phyloP scores from a whole-genome alignment of 129 eudicot genomes.

The carrot (Daucus carota) region DH1_v3.0 NC_030382.2:33237501-33238000 shows the following conservation, averaged over 20 bases:
- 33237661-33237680: conserved; percentile 90
- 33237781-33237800: conserved; percentile 30
- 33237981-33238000: conserved; percentile 84
- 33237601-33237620: conserved; percentile 56
- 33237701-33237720: conserved; percentile 66
- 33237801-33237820: conserved; percentile 42
- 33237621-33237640: conserved; percentile 54
- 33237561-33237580: conserved; percentile 69
- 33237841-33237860: conserved; percentile 22
- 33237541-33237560: conserved; percentile 67
- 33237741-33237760: conserved; percentile 20
- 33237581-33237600: conserved; percentile 69
- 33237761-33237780: conserved; percentile 13
- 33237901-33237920: conserved; percentile 50
- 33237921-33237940: conserved; percentile 80
- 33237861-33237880: conserved; percentile 24
- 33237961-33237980: conserved; percentile 96
- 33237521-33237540: conserved; percentile 91
- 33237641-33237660: conserved; percentile 78
- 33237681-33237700: conserved; percentile 84
- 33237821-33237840: conserved; percentile 34
- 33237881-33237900: conserved; percentile 37
- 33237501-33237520: conserved; percentile 79
- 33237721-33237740: conserved; percentile 45
- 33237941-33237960: conserved; percentile 76